Evolutionary conservation across 768 basidiomycete genomes (phyloP).

Genomic region (Agaricus bisporus): DNA sequence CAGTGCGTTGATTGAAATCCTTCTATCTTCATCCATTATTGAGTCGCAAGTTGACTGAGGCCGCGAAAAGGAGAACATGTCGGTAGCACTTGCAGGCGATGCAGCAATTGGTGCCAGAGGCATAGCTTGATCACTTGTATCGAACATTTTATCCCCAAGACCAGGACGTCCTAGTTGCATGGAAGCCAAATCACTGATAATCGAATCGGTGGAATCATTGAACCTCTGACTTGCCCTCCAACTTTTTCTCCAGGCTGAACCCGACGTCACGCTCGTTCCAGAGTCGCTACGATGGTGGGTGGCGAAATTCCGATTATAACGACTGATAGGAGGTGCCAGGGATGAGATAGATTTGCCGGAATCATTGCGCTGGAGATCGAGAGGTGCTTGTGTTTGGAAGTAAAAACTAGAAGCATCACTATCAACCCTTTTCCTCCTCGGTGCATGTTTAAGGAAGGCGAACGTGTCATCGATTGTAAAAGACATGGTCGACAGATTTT

Average conservation of each 20-base stretch:
- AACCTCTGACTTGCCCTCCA: slow-evolving; percentile 48
- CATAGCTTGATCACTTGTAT: slow-evolving; percentile 45
- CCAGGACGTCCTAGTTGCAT: slow-evolving; percentile 62
- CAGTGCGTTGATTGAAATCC: slow-evolving; percentile 29
- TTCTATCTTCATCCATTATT: slow-evolving; percentile 46
- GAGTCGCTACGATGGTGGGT: slow-evolving; percentile 53
- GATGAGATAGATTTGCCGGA: slow-evolving; percentile 52
- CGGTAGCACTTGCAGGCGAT: slow-evolving; percentile 44
- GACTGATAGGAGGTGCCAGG: slow-evolving; percentile 59
- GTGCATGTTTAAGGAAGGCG: slow-evolving; percentile 43
- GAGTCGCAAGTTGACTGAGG: slow-evolving; percentile 49
- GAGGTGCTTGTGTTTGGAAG: slow-evolving; percentile 44
- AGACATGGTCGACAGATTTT: slow-evolving; percentile 50
- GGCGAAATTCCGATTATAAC: slow-evolving; percentile 63
- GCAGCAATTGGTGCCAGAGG: slow-evolving; percentile 60
- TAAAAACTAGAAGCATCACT: slow-evolving; percentile 79
- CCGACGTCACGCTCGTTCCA: slow-evolving; percentile 48
- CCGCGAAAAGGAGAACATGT: slow-evolving; percentile 11
- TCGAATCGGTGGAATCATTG: slow-evolving; percentile 58
- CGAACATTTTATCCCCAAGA: slow-evolving; percentile 86
- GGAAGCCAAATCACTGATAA: slow-evolving; percentile 56
- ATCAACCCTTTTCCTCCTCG: slow-evolving; percentile 44
- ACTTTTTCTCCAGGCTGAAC: slow-evolving; percentile 36
- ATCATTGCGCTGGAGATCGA: slow-evolving; percentile 56
- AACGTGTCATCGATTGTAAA: slow-evolving; percentile 72